Evolutionary conservation across 2,329 filamentous ascomycete species (phyloP), one percentile per base, ranked within the genome.

Genomic region (Colletotrichum lindemuthianum): DNA sequence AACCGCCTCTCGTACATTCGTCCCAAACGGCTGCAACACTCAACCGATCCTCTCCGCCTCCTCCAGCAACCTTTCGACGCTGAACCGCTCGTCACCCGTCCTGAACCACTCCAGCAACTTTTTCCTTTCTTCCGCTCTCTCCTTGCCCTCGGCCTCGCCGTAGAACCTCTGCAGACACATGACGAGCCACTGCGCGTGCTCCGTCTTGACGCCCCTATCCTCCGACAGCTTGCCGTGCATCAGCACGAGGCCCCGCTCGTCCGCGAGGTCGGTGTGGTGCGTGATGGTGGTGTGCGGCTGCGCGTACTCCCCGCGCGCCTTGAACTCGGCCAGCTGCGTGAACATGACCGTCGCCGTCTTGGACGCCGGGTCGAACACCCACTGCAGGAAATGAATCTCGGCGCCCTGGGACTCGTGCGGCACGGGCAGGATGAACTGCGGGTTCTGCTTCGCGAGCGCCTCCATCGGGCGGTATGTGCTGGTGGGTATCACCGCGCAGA

Each of bases 121-220:
- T 73, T 84, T 87, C 79, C 91, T 89, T 68, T 86, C 85, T 67
- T 84, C 83, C 1, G 78, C 81, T 69, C 88, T 88, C 74, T 88
- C 85, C 49, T 70, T 72, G 56, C 74, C 81, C 61, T 84, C 84
- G 83, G 87, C 81, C 67, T 87, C 87, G 15, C 90, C 88, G 74
- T 99, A 99, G 77, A 99, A 99, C 73, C 93, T 89, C 82, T 99
- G 96, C 79, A 99, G 80, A 71, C 93, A 96, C 88, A 97, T 92
- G 53, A 97, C 83, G 71, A 99, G 79, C 90, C 92, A 97, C 77
- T 89, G 90, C n/a, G 91, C 94, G 74, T 97, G 91, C 57, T 93
- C 88, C 0, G 92, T 85, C 68, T 83, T 89, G 6, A 97, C 88
- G 5, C 95, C 94, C 11, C 89, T 82, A 36, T 90, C 90, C 65